Evolutionary conservation across 306 rosid species (phyloP).

Genomic region (Acacia melanoxylon): DNA sequence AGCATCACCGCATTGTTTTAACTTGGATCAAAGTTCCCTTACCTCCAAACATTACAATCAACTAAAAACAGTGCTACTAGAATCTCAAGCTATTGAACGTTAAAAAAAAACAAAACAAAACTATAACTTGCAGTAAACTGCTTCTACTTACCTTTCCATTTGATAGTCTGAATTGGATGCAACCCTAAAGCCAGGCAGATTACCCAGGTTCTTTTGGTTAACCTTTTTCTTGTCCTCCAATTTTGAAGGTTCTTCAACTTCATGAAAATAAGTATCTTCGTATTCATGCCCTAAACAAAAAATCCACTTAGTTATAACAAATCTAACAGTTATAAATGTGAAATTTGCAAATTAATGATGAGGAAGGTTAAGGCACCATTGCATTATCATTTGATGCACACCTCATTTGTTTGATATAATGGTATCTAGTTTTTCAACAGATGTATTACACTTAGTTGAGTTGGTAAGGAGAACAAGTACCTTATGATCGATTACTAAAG

Average conservation of each 20-base stretch:
- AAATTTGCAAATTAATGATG: background rate
- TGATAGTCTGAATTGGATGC: conserved; percentile 78
- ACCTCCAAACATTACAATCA: conserved; percentile 7
- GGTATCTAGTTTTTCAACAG: background rate
- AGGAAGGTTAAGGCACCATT: background rate
- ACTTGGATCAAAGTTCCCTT: conserved; percentile 12
- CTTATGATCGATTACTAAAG: background rate
- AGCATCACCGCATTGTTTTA: conserved; percentile 1
- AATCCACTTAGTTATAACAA: conserved; percentile 20
- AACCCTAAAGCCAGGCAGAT: conserved; percentile 76
- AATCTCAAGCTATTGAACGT: conserved; percentile 18
- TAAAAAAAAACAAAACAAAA: conserved; percentile 14
- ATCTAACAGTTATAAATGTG: background rate
- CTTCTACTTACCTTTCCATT: conserved; percentile 65
- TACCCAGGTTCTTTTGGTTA: conserved; percentile 48
- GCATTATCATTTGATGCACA: background rate
- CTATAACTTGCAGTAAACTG: conserved; percentile 5
- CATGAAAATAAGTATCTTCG: conserved; percentile 75
- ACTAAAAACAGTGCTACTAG: conserved; percentile 18
- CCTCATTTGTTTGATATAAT: background rate
- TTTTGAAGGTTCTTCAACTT: conserved; percentile 69
- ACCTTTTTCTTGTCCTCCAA: conserved; percentile 55
- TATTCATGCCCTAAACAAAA: conserved; percentile 66
- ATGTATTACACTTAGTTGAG: background rate
- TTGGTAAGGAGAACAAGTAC: background rate